A percentile compares a stretch with the other conserved stretches of the same genome.
These are phyloP conservation scores for Penicillium pancosmium DNA, from an alignment of 495 filamentous ascomycete genomes.

Conservation along the genomic window DNA sequence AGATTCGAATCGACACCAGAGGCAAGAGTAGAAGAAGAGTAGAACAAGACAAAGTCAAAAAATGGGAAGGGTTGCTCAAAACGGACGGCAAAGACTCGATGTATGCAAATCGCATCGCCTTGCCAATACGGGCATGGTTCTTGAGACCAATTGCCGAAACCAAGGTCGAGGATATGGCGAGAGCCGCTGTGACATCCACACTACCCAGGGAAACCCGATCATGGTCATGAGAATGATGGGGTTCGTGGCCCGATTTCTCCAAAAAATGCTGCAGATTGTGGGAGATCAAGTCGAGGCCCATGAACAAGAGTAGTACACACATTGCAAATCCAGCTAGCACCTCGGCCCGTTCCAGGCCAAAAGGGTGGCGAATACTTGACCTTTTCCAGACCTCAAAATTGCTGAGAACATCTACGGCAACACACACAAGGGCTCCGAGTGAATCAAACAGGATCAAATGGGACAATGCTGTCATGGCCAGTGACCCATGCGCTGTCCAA, in stretches of 20 bases:
- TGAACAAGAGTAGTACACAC: conserved; percentile 92
- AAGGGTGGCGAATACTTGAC: conserved; percentile 89
- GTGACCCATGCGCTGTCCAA: conserved; percentile 80
- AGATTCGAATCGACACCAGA: conserved; percentile 72
- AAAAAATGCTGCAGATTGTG: conserved; percentile 91
- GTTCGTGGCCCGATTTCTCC: conserved; percentile 61
- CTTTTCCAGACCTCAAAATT: conserved; percentile 99
- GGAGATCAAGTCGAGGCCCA: conserved; percentile 92
- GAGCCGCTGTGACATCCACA: conserved; percentile 79
- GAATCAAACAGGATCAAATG: conserved; percentile 95
- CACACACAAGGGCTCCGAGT: conserved; percentile 88
- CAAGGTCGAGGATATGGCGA: conserved; percentile 85
- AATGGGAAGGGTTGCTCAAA: conserved; percentile 89
- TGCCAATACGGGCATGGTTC: conserved; percentile 93
- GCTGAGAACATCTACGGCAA: conserved; percentile 84
- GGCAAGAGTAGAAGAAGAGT: conserved; percentile 80
- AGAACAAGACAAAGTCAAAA: conserved; percentile 86
- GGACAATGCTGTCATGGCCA: conserved; percentile 89
- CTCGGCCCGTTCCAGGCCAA: conserved; percentile 88
- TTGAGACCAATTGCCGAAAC: conserved; percentile 84
- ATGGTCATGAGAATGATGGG: conserved; percentile 71
- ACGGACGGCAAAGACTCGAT: conserved; percentile 81
- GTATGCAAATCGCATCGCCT: conserved; percentile 76
- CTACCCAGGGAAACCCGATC: conserved; percentile 71
- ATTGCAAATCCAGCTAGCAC: conserved; percentile 97